Evolutionary conservation across 2,329 filamentous ascomycete species (phyloP), one percentile per base, ranked within the genome.

Genomic region (Blastomyces parvus): DNA sequence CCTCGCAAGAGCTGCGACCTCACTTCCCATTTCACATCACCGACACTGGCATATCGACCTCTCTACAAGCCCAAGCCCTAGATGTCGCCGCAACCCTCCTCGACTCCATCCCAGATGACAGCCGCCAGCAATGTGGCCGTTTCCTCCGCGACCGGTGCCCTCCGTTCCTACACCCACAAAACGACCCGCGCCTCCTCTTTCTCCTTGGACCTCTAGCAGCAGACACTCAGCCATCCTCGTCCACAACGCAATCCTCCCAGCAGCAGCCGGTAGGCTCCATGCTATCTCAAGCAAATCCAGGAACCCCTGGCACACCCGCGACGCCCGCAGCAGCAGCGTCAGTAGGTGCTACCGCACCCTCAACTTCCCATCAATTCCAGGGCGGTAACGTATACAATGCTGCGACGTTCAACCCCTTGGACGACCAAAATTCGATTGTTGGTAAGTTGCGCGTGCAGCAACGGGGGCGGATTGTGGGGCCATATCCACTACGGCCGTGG

Each of bases 51-150:
- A 71, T 72, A 25, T 74, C 72, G 9, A 73, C 73, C 6, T 67
- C 72, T 44, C 67, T 77, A 17, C 75, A 76, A 63, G 74, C 74
- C 7, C 74, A 79, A 50, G 74, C 77, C 14, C 69, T 80, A 17
- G 79, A 81, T 64, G 76, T 80, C 17, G 77, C 78, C 13, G 74
- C 77, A 11, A 74, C 75, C 13, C 70, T 80, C 3, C 72, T 78
- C 38, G 79, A 81, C 63, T 72, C 73, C 19, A 74, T 80, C 61
- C 73, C 76, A 19, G 77, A 80, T 48, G 78, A 80, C 59, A 71
- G 73, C 30, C 76, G 77, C 14, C 69, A 75, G 19, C 74, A 78
- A 60, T 78, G 77, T 62, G 72, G 71, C 14, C 74, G 76, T 25
- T 75, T 78, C 48, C 69, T 80, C 40, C 76, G 72, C 61, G 79